Base-by-base conservation (phyloP, 2,329 filamentous ascomycete genomes). In the Cercospora janseana region DNA sequence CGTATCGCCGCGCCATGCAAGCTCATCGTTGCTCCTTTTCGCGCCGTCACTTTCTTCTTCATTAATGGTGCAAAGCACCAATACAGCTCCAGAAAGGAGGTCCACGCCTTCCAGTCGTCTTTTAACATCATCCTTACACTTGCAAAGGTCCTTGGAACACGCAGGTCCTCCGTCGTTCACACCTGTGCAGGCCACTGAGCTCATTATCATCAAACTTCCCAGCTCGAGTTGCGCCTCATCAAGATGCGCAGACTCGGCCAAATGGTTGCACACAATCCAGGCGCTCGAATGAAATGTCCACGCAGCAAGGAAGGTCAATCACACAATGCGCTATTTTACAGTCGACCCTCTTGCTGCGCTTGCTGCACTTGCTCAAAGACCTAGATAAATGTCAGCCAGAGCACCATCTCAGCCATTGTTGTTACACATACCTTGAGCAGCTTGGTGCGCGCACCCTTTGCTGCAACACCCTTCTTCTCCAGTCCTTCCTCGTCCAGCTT, bases 331-430 rank as follows among this genome's bases (percentile, higher is more conserved):
- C 27, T 44, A 20, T 37, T 34, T 29, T 53, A 60, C 35, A 62
- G 29, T 32, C 56, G 54, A 52, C 74, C 74, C 26, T 69, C 68
- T n/a, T 69, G 66, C 54, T 75, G 72, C 24, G 74, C 74, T 56
- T 77, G 87, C 72, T 83, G 89, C 65, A 97, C 92, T 75, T 96
- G 91, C 64, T 97, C 93, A 72, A 97, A 97, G 49, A 97, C 82
- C 82, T 86, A 61, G 16, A 51, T 10, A 32, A 7, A 26, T 51
- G 60, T 75, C 68, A 73, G 69, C 38, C 20, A 32, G 6, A 10
- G n/a, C 26, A 7, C 6, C n/a, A 26, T 9, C 7, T 4, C 23
- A 40, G 0, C 9, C 4, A 26, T 21, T 13, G 20, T 4, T 6
- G 8, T 16, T 45, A 20, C 9, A 70, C 71, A 68, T 62, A 85